phyloP scores from a whole-genome alignment of 768 basidiomycete species.

The Mrakia frigida region DNA sequence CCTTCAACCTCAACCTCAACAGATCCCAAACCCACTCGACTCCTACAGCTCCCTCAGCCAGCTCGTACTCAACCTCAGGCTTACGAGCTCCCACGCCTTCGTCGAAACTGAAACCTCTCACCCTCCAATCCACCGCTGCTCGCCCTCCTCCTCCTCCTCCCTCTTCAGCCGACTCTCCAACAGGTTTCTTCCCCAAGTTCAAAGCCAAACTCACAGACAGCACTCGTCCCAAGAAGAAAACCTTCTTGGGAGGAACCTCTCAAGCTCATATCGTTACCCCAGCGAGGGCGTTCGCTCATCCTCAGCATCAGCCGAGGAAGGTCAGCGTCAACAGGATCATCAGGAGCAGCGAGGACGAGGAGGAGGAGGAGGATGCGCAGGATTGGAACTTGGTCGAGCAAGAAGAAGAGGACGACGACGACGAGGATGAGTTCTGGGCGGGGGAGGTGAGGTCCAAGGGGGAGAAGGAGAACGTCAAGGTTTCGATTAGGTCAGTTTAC shows the following conservation, averaged over 20 bases:
- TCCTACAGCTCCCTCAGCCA: neutral
- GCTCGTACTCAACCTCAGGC: neutral
- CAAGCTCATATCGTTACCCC: slow-evolving; percentile 16
- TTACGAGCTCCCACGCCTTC: neutral
- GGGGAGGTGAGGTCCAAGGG: neutral
- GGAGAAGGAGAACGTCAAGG: slow-evolving; percentile 30
- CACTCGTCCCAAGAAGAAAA: slow-evolving; percentile 10
- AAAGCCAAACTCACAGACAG: slow-evolving; percentile 19
- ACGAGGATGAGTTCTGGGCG: slow-evolving; percentile 13
- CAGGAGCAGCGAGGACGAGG: neutral
- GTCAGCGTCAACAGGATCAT: too few species aligned
- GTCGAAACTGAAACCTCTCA: neutral
- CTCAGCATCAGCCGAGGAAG: neutral
- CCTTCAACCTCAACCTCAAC: neutral
- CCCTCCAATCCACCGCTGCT: neutral
- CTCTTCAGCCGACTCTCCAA: neutral
- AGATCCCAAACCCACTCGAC: neutral
- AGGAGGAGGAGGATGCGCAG: neutral
- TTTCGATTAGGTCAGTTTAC: slow-evolving; percentile 21
- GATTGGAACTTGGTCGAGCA: neutral
- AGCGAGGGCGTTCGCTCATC: neutral
- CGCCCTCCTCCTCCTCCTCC: neutral
- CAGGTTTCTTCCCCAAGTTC: slow-evolving; percentile 10
- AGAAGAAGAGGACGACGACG: slow-evolving; percentile 10
- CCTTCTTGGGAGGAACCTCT: neutral